A percentile compares a stretch with the other conserved stretches of the same genome.
phyloP scores from a whole-genome alignment of 1,139 yeast genomes.

The Magnusiomyces ingens region DNA sequence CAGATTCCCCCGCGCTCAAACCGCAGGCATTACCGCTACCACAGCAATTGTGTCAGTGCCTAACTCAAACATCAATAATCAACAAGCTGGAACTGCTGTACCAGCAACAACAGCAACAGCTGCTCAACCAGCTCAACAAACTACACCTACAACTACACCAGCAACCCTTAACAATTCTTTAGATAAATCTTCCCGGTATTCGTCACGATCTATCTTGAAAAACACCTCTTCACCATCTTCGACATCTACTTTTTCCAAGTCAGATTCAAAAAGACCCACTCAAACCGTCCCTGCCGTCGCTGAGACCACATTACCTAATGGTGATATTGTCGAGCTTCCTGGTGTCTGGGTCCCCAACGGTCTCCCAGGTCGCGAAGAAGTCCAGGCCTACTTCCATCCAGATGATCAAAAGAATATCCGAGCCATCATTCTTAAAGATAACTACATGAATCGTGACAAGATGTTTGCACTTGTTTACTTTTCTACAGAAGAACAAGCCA shows the following conservation, averaged over 20 bases:
- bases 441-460: conserved; percentile 24
- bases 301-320: background rate
- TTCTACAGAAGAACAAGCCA: conserved; percentile 31
- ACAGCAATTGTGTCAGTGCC: conserved; percentile 6
- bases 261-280: conserved; percentile 6
- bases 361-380: conserved; percentile 30
- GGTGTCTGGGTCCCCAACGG: conserved; percentile 38
- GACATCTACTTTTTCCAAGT: background rate
- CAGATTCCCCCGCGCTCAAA: conserved; percentile 23
- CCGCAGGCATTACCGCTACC: background rate
- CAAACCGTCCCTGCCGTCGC: conserved; percentile 10
- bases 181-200: background rate
- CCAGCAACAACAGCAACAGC: background rate
- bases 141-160: background rate
- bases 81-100: background rate
- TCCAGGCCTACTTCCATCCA: conserved; percentile 29
- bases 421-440: conserved; percentile 28
- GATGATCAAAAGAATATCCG: conserved; percentile 31
- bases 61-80: conserved; percentile 6
- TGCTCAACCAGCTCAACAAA: background rate
- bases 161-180: background rate
- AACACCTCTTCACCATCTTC: background rate
- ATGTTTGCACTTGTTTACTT: conserved; percentile 37
- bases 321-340: conserved; percentile 20
- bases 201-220: background rate